Base-by-base conservation (phyloP, 2,329 filamentous ascomycete genomes). In the Simplicillium aogashimaense region DNA sequence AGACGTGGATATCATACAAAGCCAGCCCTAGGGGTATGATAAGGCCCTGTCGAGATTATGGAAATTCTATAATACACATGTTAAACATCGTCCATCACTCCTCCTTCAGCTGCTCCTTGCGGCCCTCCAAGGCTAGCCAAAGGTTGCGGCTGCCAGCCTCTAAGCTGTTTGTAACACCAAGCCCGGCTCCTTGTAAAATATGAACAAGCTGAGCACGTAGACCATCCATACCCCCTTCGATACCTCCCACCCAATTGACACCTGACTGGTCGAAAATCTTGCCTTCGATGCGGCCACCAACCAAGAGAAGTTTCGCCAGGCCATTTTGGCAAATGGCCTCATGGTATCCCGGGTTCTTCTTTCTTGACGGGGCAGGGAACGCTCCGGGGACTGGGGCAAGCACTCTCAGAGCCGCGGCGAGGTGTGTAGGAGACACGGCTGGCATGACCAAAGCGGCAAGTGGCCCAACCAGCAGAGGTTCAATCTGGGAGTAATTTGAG, bases 211-310 rank as follows among this genome's bases (percentile, higher is more conserved):
- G 85, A 37, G 79, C 81, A 48, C 87, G 75, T 54, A 98, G 67
- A 4, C 85, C 84, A 31, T 87, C 81, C 47, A 95, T 59, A 31
- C 89, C 87, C 44, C 86, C 87, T 49, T 83, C 70, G 51, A 97
- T 94, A 29, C 82, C 73, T 42, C 87, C 74, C 28, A 81, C 69
- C 73, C 73, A 78, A 50, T 64, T 67, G 37, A 80, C 60, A 40
- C 84, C 83, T 10, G 81, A 78, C 36, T 75, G 62, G 56, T 95
- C 89, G 53, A 95, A 89, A 28, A 87, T 77, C 59, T 79, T 82
- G 46, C 85, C 85, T 56, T 98, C 92, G 25, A 95, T 76, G 38
- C 92, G 74, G 12, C 89, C 89, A 39, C 88, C 92, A 12, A 98
- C 66, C 29, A 98, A 64, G 59, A 94, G 70, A 47, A 98, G 64